A percentile compares a stretch with the other conserved stretches of the same genome.
phyloP scores from a whole-genome alignment of 2,329 filamentous ascomycete species.

The Penicillium sp. region DNA sequence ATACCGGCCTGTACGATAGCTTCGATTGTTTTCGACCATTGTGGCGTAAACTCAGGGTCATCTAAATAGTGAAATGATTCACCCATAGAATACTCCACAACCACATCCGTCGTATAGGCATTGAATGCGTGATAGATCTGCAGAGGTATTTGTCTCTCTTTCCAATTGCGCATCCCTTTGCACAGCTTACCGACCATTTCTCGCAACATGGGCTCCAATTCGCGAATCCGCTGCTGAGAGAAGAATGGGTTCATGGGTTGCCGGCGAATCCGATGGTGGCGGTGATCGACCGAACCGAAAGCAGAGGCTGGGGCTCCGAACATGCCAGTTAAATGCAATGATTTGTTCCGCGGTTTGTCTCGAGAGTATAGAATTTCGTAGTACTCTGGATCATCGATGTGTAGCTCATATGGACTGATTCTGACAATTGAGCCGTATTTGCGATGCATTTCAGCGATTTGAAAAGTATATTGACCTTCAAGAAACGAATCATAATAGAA shows the following conservation, averaged over 20 bases:
- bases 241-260: slow-evolving; percentile 40
- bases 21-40: slow-evolving; percentile 31
- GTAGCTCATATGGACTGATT: slow-evolving; percentile 29
- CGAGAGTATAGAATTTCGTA: slow-evolving; percentile 24
- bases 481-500: slow-evolving; percentile 25
- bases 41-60: slow-evolving; percentile 30
- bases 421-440: slow-evolving; percentile 26
- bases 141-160: slow-evolving; percentile 17
- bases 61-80: slow-evolving; percentile 34
- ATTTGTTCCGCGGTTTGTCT: slow-evolving; percentile 33
- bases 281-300: slow-evolving; percentile 34
- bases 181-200: slow-evolving; percentile 27
- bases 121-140: slow-evolving; percentile 36
- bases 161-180: slow-evolving; percentile 22
- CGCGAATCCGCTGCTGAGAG: slow-evolving; percentile 29
- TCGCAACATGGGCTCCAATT: slow-evolving; percentile 25
- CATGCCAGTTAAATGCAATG: slow-evolving; percentile 27
- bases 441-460: slow-evolving; percentile 24
- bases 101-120: slow-evolving; percentile 47
- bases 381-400: slow-evolving; percentile 33
- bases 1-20: slow-evolving; percentile 23
- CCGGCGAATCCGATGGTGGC: slow-evolving; percentile 33
- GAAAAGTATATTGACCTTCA: slow-evolving; percentile 21
- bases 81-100: slow-evolving; percentile 46
- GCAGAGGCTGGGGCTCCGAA: slow-evolving; percentile 33